Evolutionary conservation across 805 yeast species (phyloP).

Genomic region (Lachancea nothofagi): DNA sequence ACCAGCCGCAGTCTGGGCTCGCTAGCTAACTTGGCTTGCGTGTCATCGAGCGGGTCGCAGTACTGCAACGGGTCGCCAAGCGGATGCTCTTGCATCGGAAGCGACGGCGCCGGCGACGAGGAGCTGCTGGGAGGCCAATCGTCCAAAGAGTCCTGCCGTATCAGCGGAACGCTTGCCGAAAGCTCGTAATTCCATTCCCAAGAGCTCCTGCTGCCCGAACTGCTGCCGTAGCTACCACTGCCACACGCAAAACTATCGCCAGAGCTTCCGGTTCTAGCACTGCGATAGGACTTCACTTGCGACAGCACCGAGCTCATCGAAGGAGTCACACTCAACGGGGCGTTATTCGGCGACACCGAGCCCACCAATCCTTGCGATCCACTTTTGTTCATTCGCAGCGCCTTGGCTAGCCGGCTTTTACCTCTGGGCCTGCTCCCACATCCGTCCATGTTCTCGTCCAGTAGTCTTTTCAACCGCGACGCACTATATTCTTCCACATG

Average conservation of each 20-base stretch:
- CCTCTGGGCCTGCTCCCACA: not conserved
- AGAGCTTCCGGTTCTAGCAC: not conserved
- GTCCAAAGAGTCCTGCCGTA: slow-evolving; percentile 5
- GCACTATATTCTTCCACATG: not conserved
- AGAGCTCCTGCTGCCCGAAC: too few species aligned
- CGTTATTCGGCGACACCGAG: not conserved
- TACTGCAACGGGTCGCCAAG: not conserved
- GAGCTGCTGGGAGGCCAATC: slow-evolving; percentile 3
- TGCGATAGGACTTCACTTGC: slow-evolving; percentile 14
- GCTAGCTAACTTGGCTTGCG: not conserved
- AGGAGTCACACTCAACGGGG: slow-evolving; percentile 17
- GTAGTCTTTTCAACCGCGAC: not conserved
- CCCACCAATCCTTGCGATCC: not conserved
- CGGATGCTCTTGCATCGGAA: not conserved
- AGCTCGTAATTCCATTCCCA: not conserved
- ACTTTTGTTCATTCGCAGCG: not conserved
- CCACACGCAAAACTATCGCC: not conserved
- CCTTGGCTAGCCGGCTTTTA: slow-evolving; percentile 1
- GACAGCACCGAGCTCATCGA: slow-evolving; percentile 26
- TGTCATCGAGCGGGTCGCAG: not conserved
- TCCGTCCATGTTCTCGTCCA: slow-evolving; percentile 1
- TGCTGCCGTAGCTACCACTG: not conserved
- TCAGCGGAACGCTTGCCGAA: not conserved
- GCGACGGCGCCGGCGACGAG: not conserved
- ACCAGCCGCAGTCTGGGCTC: slow-evolving; percentile 15